Base-by-base conservation (phyloP, 179 eudicot species). In the Silene coronaria region DNA sequence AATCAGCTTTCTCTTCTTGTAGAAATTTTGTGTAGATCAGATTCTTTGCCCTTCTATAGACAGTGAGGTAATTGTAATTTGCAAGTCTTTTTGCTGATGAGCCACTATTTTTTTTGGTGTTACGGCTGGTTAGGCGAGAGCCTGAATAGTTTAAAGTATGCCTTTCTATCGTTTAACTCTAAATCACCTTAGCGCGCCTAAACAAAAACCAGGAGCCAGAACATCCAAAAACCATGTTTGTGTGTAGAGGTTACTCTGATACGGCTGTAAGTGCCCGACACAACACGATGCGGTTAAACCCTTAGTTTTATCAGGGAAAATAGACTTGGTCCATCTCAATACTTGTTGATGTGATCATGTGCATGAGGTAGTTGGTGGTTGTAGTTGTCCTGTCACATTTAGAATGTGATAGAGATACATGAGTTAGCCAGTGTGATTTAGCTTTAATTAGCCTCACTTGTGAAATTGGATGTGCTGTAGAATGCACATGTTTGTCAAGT, bases 281-380 rank as follows among this genome's bases (percentile, higher is more conserved):
- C 13, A 13, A 42, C 2, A 11, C 48, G 3, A 13, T 42, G 46
- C 26, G 23, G 71, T 19, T 19, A 36, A 19, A 13, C 2, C 16
- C 71, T 21, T 67, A 21, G 57, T 42, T 69, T 69, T 21, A 0
- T n/a, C n/a, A 48, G 24, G 61, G 61, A 8, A 48, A 70, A 17
- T 27, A 24, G 51, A 70, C 5, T 38, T 70, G 74, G 16, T 24
- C 62, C 57, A 69, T 36, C 21, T 65, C 1, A 53, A 67, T 69
- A 32, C 22, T 5, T 6, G 6, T 70, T 48, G 57, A 51, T 16
- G 57, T 17, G 19, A 3, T 53, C 61, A 71, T 71, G 36, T 71
- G 34, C 38, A 24, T 27, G 13, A 45, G 62, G 74, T 71, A 71
- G 74, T 51, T 71, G 74, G 74, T 26, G 5, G 72, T 69, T 69